Conservation (phyloP, 768 basidiomycete genomes). For the Lentinus brumalis region DNA sequence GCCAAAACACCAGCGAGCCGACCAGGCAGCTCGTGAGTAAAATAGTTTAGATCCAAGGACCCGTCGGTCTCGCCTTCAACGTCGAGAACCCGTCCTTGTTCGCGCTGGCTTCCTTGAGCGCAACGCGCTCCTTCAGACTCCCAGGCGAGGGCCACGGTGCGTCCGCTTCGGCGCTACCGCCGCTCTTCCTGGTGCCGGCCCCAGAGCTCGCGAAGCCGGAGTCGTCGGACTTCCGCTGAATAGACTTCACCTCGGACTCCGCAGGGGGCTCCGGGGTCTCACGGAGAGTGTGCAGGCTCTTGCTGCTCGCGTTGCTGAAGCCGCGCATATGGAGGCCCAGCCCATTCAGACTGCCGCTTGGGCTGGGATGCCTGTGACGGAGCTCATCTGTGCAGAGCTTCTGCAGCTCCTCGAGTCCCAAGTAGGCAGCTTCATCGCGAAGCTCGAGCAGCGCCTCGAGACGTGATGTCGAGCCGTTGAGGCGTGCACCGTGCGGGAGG, state of each 20-base stretch:
- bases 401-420: slow-evolving; percentile 67
- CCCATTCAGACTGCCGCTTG: slow-evolving; percentile 30
- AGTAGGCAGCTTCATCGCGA: slow-evolving; percentile 76
- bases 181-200: slow-evolving; percentile 17
- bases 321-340: slow-evolving; percentile 43
- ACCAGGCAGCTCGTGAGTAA: slow-evolving; percentile 3
- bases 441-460: slow-evolving; percentile 73
- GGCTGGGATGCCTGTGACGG: slow-evolving; percentile 42
- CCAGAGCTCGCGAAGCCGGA: slow-evolving; percentile 25
- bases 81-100: slow-evolving; percentile 18
- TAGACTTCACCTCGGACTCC: slow-evolving; percentile 9
- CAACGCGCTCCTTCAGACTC: slow-evolving; percentile 11
- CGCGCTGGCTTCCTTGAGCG: slow-evolving; percentile 9
- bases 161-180: slow-evolving; percentile 21
- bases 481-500: slow-evolving; percentile 63
- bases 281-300: slow-evolving; percentile 61
- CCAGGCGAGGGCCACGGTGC: slow-evolving; percentile 19
- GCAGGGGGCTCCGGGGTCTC: slow-evolving; percentile 47
- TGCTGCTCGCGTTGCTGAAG: slow-evolving; percentile 53
- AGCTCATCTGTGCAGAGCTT: slow-evolving; percentile 72
- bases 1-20: neutral
- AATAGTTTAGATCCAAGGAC: slow-evolving; percentile 26
- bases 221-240: slow-evolving; percentile 22
- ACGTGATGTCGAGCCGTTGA: slow-evolving; percentile 46
- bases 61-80: slow-evolving; percentile 18